Percentiles rank a stretch among this genome's conserved stretches.
Evolutionary conservation across 2,329 filamentous ascomycete genomes (phyloP).

Genomic region (Claviceps monticola): DNA sequence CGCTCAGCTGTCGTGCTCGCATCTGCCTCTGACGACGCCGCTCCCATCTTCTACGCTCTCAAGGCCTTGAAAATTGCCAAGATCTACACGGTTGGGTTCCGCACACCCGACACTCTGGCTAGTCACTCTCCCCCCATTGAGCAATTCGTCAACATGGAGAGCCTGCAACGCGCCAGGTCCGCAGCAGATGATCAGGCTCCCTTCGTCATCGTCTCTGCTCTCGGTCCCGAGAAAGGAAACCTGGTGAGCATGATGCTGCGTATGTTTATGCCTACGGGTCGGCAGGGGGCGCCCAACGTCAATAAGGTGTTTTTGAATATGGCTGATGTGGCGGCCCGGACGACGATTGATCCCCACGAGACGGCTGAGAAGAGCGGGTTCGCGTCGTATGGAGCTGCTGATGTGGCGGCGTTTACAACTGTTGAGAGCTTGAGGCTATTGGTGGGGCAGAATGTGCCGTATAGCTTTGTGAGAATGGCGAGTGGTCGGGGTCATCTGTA

Average conservation of each 20-base stretch:
- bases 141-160: constrained; percentile 64
- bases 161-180: constrained; percentile 37
- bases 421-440: constrained; percentile 67
- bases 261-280: constrained; percentile 42
- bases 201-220: constrained; percentile 68
- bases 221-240: constrained; percentile 65
- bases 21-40: constrained; percentile 59
- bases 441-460: constrained; percentile 76
- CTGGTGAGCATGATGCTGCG: constrained; percentile 66
- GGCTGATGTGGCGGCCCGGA: constrained; percentile 40
- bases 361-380: constrained; percentile 65
- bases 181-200: constrained; percentile 43
- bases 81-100: constrained; percentile 76
- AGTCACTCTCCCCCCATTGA: constrained; percentile 54
- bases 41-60: constrained; percentile 65
- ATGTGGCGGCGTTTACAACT: constrained; percentile 72
- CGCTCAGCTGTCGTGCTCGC: constrained; percentile 65
- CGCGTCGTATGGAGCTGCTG: constrained; percentile 63
- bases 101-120: constrained; percentile 46
- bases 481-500: constrained; percentile 28
- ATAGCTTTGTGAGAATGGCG: constrained; percentile 72
- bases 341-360: constrained; percentile 50
- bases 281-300: constrained; percentile 22
- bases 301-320: constrained; percentile 70
- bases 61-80: constrained; percentile 62